These are phyloP conservation scores for Paralagenidium karlingii DNA, from an alignment of 352 stramenopile genomes.

Conservation along the genomic window DNA sequence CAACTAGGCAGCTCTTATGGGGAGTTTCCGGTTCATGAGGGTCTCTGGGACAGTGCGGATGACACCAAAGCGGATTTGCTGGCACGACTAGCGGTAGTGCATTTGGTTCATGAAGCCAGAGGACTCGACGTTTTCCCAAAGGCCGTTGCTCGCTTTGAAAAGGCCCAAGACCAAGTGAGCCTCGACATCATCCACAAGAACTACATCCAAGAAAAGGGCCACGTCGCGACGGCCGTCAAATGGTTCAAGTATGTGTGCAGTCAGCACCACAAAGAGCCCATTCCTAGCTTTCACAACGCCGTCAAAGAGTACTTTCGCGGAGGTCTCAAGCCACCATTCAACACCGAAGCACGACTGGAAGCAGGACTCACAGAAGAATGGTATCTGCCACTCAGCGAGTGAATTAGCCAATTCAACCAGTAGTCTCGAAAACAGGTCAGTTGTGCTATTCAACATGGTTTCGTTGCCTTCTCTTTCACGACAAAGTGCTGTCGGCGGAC, in stretches of 20 bases:
- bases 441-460: no score
- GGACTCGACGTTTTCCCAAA: constrained; percentile 39
- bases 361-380: constrained; percentile 31
- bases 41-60: constrained; percentile 35
- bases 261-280: constrained; percentile 13
- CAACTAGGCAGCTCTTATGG: constrained; percentile 38
- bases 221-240: constrained; percentile 21
- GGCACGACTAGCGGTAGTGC: constrained; percentile 31
- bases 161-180: constrained; percentile 21
- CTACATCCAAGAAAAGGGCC: constrained; percentile 32
- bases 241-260: constrained; percentile 31
- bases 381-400: constrained; percentile 31
- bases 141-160: constrained; percentile 27
- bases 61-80: constrained; percentile 22
- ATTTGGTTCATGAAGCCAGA: constrained; percentile 44
- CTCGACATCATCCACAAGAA: constrained; percentile 34
- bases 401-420: no score
- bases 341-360: constrained; percentile 26
- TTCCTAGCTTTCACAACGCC: constrained; percentile 30
- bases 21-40: constrained; percentile 24
- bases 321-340: constrained; percentile 40
- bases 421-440: no score
- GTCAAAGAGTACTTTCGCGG: constrained; percentile 36
- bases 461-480: no score
- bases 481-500: no score